Base-by-base conservation (phyloP, 1,284 basidiomycete species). In the Singerocomus rubriflavus region DNA sequence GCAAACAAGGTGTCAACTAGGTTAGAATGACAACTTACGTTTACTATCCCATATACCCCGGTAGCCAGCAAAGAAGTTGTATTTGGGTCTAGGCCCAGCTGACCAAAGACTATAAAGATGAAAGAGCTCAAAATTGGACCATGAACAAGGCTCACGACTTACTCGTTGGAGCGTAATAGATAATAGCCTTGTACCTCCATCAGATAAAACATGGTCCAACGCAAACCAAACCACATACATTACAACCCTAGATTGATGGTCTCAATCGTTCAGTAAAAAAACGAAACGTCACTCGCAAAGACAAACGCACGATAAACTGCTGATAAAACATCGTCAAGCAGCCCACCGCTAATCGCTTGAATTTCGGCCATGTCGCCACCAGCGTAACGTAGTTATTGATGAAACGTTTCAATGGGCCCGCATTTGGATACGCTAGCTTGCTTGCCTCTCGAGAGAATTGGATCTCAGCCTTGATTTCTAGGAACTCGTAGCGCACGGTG, bases 111-210 rank as follows among this genome's bases (percentile, higher is more conserved):
- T 70, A 8, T 16, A 21, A 26, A 44, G 5, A 32, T 27, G 27
- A 35, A 34, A 47, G 37, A 52, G 30, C 35, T 26, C 25, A 0
- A 34, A 31, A 31, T 36, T 14, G 2, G n/a, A 29, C 17, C 10
- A n/a, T 5, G 30, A 44, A 2, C 12, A 35, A 46, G 32, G 13
- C 10, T 3, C 5, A 26, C 2, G 26, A 50, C 67, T 49, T 29
- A 70, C 65, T 69, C 37, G 64, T 67, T 1, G 65, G 68, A 7
- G 68, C 64, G 21, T 70, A 65, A 45, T 69, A 69, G 12, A 70
- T 62, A 32, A 70, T 64, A 25, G 65, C 57, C 68, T 69, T 34
- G 40, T 14, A 16, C 10, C 6, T 21, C 31, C 17, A 26, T 66
- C 16, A 65, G 50, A 48, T 45, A 46, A 44, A 14, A n/a, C 34